phyloP scores from a whole-genome alignment of 441 rosid species.

The Geranium incanum region DNA sequence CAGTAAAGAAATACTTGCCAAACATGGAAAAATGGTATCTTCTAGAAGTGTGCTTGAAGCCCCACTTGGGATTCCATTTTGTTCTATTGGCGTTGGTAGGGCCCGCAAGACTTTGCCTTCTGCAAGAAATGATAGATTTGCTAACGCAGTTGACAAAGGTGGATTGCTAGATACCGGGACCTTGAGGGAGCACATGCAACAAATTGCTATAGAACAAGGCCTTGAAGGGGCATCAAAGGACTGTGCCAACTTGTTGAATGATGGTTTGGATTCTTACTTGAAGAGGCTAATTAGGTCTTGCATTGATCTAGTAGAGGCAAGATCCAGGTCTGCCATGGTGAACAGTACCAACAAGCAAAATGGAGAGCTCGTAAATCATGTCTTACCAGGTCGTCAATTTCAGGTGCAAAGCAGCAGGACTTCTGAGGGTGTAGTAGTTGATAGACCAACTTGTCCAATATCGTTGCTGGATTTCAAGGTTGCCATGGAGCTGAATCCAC shows the following conservation, averaged over 20 bases:
- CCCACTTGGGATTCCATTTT: conserved; percentile 66
- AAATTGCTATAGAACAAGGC: conserved; percentile 59
- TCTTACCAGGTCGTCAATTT: conserved; percentile 48
- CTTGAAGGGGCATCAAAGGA: conserved; percentile 71
- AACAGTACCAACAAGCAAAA: conserved; percentile 43
- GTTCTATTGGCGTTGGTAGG: conserved; percentile 59
- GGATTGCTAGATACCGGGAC: conserved; percentile 54
- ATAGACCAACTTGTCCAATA: conserved; percentile 34
- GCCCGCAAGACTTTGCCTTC: conserved; percentile 42
- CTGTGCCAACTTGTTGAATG: conserved; percentile 61
- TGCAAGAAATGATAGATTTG: conserved; percentile 27
- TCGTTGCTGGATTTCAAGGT: conserved; percentile 79
- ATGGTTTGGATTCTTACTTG: conserved; percentile 60
- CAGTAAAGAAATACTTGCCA: conserved; percentile 25
- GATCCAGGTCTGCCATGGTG: conserved; percentile 37
- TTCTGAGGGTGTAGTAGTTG: conserved; percentile 37
- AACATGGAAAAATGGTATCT: conserved; percentile 46
- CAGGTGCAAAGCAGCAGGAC: conserved; percentile 38
- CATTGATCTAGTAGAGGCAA: conserved; percentile 47
- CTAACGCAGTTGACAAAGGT: conserved; percentile 50
- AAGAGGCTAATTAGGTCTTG: conserved; percentile 69
- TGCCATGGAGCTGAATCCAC: conserved; percentile 83
- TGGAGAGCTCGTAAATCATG: conserved; percentile 43
- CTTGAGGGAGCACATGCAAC: conserved; percentile 69
- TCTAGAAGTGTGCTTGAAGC: conserved; percentile 48